Conservation (phyloP, 768 basidiomycete genomes). For the Leccinum aurantiacum region DNA sequence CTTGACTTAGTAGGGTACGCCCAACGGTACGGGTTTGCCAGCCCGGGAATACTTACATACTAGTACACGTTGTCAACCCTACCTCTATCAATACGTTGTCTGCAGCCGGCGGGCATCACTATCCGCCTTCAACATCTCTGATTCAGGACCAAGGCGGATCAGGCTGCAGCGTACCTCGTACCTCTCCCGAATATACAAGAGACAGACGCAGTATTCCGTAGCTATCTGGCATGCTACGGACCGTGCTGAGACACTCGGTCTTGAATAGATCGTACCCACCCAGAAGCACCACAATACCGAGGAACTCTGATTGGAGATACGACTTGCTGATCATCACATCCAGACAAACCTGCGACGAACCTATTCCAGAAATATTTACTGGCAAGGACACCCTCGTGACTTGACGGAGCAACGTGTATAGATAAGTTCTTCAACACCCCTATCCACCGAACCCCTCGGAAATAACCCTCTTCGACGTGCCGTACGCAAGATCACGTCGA, state of each 20-base stretch:
- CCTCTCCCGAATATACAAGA: conserved; percentile 33
- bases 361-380: not conserved
- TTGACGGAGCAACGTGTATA: conserved; percentile 46
- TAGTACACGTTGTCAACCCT: not conserved
- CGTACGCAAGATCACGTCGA: not conserved
- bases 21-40: not conserved
- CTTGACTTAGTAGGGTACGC: not conserved
- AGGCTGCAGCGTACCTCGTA: conserved; percentile 41
- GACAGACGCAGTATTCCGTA: conserved; percentile 38
- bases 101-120: conserved; percentile 20
- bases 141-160: conserved; percentile 51
- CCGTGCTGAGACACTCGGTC: not conserved
- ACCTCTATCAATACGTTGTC: not conserved
- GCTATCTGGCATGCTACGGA: not conserved
- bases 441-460: conserved; percentile 38
- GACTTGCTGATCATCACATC: not conserved
- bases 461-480: conserved; percentile 3
- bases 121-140: conserved; percentile 35
- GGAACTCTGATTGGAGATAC: not conserved
- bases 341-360: not conserved
- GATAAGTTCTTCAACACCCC: not conserved
- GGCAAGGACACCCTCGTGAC: not conserved
- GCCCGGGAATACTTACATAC: not conserved
- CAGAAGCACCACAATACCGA: not conserved
- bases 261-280: no score